Evolutionary conservation across 1,139 yeast genomes (phyloP).

Genomic region (Hansenula lynferdii): DNA sequence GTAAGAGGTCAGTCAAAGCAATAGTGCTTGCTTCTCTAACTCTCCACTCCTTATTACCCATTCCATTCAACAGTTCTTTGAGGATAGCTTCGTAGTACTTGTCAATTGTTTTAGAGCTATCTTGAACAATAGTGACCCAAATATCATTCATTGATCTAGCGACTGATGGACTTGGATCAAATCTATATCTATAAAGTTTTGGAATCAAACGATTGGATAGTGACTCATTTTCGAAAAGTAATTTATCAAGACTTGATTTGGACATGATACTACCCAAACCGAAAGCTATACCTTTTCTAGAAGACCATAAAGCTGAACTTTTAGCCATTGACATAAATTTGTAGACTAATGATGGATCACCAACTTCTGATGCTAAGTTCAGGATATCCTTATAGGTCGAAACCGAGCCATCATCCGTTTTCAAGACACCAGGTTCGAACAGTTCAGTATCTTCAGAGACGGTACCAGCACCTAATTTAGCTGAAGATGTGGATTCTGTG

Average conservation of each 20-base stretch:
- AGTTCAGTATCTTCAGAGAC: conserved; percentile 77
- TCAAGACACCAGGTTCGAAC: conserved; percentile 77
- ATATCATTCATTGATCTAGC: conserved; percentile 82
- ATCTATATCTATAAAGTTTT: conserved; percentile 75
- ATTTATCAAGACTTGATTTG: conserved; percentile 64
- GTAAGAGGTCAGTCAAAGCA: conserved; percentile 69
- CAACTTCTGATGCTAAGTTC: conserved; percentile 86
- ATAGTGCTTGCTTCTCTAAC: conserved; percentile 84
- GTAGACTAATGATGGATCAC: conserved; percentile 91
- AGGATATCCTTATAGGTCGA: conserved; percentile 86
- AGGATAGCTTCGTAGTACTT: conserved; percentile 55
- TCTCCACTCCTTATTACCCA: conserved; percentile 90
- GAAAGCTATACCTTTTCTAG: conserved; percentile 90
- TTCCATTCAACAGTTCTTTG: conserved; percentile 58
- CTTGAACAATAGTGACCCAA: conserved; percentile 71
- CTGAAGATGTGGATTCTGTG: conserved; percentile 59
- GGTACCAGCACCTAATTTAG: conserved; percentile 55
- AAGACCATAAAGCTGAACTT: conserved; percentile 86
- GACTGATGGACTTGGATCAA: conserved; percentile 77
- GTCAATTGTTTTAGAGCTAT: conserved; percentile 51
- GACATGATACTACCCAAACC: conserved; percentile 86
- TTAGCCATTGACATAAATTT: conserved; percentile 92
- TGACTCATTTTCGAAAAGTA: conserved; percentile 48
- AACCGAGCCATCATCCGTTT: conserved; percentile 79
- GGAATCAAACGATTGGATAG: conserved; percentile 67